Base-by-base conservation (phyloP, 192 early-diverging fungal genomes). In the Coemansia aciculifera region DNA sequence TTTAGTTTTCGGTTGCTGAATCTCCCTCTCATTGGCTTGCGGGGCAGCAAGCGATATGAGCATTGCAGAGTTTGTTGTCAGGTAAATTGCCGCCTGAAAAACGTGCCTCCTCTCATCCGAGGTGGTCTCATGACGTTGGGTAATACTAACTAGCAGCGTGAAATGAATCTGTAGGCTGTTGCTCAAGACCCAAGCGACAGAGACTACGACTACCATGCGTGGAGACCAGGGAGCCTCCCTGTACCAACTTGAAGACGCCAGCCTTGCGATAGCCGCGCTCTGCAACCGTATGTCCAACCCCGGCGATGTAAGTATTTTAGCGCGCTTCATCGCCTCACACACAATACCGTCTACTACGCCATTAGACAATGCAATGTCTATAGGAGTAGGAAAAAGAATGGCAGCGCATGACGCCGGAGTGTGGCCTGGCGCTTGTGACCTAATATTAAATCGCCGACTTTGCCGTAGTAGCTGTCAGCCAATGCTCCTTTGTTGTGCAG, bases 241-340 rank as follows among this genome's bases (percentile, higher is more conserved):
- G 21, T 75, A 74, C 65, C 78, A 75, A 51, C 72, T 80, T 5
- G 78, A 80, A 37, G 78, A 80, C 59, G 69, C 78, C 43, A 72
- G 66, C 29, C 68, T 69, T 17, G 73, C 78, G 29, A 66, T 80
- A n/a, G 73, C 66, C 19, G 71, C 78, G 11, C 69, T 80, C 59
- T 80, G 73, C 49, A 67, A 64, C 51, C 59, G 67, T 54, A 68
- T 80, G 21, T 59, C 66, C 34, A 59, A 64, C 59, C 68, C 60
- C 64, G 24, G 32, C 27, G 77, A 79, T 62, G 77, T 73, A 79
- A 74, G 66, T 67, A 57, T 23, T 40, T 52, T 60, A 43, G 56
- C 31, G 29, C 34, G 29, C 34, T 59, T 59, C 56, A 59, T 59
- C 34, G 8, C 34, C 56, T 31, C 9, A 24, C 56, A 17, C 56